Percentiles rank a stretch among this genome's conserved stretches.
Conservation (phyloP, 2,329 filamentous ascomycete species). For the Pestalotiopsis sp. region DNA sequence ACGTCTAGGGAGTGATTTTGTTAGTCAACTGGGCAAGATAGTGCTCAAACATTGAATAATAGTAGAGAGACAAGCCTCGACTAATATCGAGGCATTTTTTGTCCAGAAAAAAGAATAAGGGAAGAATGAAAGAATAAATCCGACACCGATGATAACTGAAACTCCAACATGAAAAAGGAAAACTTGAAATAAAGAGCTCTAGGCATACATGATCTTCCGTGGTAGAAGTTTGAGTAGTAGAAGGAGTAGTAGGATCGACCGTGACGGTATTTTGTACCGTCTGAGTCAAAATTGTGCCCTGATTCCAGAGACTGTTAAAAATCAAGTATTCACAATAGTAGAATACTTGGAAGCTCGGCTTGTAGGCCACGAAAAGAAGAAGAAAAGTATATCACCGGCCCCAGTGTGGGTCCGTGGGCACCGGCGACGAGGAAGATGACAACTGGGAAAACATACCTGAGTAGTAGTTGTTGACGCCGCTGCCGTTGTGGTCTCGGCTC, state of each 20-base stretch:
- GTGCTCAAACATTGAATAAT: background rate
- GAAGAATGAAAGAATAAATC: background rate
- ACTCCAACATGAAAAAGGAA: background rate
- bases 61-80: background rate
- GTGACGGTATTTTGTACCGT: conserved; percentile 40
- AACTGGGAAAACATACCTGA: conserved; percentile 28
- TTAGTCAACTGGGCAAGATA: background rate
- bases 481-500: conserved; percentile 25
- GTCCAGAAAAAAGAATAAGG: background rate
- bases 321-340: conserved; percentile 9
- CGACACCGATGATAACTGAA: background rate
- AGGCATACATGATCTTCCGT: conserved; percentile 30
- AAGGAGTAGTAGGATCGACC: conserved; percentile 25
- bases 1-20: background rate
- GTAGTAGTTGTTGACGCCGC: conserved; percentile 23
- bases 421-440: background rate
- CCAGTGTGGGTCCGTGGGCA: background rate
- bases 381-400: background rate
- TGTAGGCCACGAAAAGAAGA: background rate
- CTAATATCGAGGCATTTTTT: too few species aligned
- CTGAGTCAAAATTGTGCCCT: conserved; percentile 31
- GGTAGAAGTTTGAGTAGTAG: conserved; percentile 21
- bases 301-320: conserved; percentile 31
- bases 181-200: conserved; percentile 18
- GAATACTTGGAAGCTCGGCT: conserved; percentile 1